Evolutionary conservation across 2,329 filamentous ascomycete genomes (phyloP), one percentile per base, ranked within the genome.

Genomic region (Talaromyces sp.): DNA sequence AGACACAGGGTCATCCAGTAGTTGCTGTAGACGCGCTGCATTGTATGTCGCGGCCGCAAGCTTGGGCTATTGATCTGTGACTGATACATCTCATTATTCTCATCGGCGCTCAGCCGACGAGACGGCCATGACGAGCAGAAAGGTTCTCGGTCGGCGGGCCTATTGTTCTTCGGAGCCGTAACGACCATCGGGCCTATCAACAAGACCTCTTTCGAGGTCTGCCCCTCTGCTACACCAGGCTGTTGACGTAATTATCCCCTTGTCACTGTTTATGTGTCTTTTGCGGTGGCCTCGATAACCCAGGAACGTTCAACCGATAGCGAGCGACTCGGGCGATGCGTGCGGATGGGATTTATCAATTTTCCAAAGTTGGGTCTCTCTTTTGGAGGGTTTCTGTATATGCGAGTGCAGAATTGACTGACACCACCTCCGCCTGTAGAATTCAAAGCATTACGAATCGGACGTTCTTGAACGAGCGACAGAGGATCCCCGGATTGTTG

Each of bases 121-220:
- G 24, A n/a, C 27, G 50, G 53, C 59, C 43, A 58, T 61, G 62
- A 51, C 54, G 56, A 53, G 59, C 57, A 48, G 54, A 14, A 35
- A 29, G 10, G n/a, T 32, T 48, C 52, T 38, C 57, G 63, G 57
- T 55, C 17, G 31, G 38, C 17, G 63, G 59, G 62, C 66, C 66
- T 63, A 59, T 67, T 66, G 64, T 63, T 61, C 60, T 67, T 63
- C 59, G 66, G 63, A 66, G 63, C 66, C 73, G 75, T 75, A 61
- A 63, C 68, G 66, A 67, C 65, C 64, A 62, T 65, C 61, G 63
- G 66, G 63, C 66, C 64, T 67, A 62, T 65, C 50, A 54, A 69
- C 69, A 72, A 74, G 70, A 72, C 75, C 73, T 73, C 73, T 72
- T 69, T 69, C 70, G 73, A 75, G 73, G 72, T 73, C 73, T 74